Percentiles rank a stretch among this genome's conserved stretches.
Evolutionary conservation across 352 stramenopile species (phyloP).

Genomic region (Albugo laibachii): DNA sequence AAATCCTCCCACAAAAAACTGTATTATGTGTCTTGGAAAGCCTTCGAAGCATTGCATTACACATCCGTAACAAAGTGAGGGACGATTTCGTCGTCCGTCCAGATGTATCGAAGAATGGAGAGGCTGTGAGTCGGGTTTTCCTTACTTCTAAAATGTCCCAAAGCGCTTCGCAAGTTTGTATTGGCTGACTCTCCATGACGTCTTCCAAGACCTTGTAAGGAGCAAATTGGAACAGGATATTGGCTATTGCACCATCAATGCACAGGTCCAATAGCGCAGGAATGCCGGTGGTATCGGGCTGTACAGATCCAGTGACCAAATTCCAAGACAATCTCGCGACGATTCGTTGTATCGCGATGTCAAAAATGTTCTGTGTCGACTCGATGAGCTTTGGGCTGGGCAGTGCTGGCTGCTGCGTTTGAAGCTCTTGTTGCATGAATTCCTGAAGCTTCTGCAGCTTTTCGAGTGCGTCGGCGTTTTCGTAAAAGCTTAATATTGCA

Average conservation of each 20-base stretch:
- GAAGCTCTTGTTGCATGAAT: conserved; percentile 12
- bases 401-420: conserved; percentile 5
- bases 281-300: conserved; percentile 31
- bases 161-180: conserved; percentile 67
- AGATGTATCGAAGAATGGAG: conserved; percentile 33
- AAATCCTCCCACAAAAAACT: conserved; percentile 76
- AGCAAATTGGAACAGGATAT: conserved; percentile 41
- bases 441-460: conserved; percentile 26
- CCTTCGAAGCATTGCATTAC: conserved; percentile 63
- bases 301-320: conserved; percentile 42
- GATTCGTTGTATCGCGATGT: conserved; percentile 64
- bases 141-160: conserved; percentile 65
- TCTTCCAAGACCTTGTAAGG: conserved; percentile 76
- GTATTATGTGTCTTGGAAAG: conserved; percentile 80
- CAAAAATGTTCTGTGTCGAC: conserved; percentile 19
- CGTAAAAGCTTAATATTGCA: conserved; percentile 40
- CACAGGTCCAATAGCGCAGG: conserved; percentile 59
- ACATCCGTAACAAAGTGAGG: conserved; percentile 60
- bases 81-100: conserved; percentile 60
- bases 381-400: too few species aligned
- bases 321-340: conserved; percentile 60
- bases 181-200: conserved; percentile 73
- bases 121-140: conserved; percentile 48
- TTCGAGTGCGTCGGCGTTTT: conserved; percentile 22
- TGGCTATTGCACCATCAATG: conserved; percentile 46